Percentiles rank a stretch among this genome's conserved stretches.
Conservation (phyloP, 768 basidiomycete species). For the Mycena rebaudengoi region DNA sequence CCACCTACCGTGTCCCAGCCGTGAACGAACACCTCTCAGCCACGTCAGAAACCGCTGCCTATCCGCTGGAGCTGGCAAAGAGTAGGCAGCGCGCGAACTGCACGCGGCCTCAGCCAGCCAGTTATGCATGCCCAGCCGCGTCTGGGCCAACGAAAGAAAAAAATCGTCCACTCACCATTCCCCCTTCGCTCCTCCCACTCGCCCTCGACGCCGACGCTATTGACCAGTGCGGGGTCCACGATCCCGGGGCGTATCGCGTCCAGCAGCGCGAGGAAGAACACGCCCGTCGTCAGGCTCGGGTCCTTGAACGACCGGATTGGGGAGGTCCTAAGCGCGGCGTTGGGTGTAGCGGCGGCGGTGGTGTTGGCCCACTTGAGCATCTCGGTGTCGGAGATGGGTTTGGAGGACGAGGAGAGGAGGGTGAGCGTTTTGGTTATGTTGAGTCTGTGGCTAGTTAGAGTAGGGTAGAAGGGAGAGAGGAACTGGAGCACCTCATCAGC, state of each 20-base stretch:
- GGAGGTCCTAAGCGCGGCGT: no score
- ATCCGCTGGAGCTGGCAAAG: no score
- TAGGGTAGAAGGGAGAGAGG: not conserved
- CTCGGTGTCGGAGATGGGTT: slow-evolving; percentile 89
- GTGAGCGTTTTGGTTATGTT: slow-evolving; percentile 92
- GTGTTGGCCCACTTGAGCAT: slow-evolving; percentile 97
- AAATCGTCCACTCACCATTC: slow-evolving; percentile 73
- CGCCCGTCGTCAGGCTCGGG: slow-evolving; percentile 83
- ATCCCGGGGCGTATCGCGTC: slow-evolving; percentile 94
- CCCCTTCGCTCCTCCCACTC: slow-evolving; percentile 89
- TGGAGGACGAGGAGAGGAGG: slow-evolving; percentile 68
- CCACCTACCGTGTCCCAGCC: no score
- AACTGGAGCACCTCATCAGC: slow-evolving; percentile 75
- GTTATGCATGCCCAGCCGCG: no score
- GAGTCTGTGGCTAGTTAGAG: slow-evolving; percentile 54
- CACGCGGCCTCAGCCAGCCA: no score
- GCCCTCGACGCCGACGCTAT: slow-evolving; percentile 64
- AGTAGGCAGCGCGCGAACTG: no score
- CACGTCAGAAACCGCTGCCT: no score
- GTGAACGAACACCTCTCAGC: no score
- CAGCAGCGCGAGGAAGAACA: slow-evolving; percentile 94
- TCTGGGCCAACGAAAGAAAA: not conserved
- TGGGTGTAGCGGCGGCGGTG: no score
- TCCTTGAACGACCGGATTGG: slow-evolving; percentile 96
- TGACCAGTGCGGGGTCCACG: slow-evolving; percentile 87